Evolutionary conservation across 768 basidiomycete genomes (phyloP), one percentile per base, ranked within the genome.

Genomic region (Boletus rubroflammeus): DNA sequence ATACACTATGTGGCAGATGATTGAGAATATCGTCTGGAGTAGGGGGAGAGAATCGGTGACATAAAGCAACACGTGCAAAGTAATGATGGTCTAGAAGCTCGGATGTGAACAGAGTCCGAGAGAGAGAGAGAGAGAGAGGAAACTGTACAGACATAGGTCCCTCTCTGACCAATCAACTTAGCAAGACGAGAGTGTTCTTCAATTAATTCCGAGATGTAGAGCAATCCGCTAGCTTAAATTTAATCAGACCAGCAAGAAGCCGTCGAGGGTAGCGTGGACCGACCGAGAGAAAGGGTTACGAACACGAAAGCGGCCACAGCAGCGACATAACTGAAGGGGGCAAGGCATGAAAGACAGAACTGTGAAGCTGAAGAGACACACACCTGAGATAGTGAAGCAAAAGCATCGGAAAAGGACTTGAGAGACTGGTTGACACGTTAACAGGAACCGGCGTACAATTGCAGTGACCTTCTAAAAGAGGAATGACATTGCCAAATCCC

Each of bases 201-300:
- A 57, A 98, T 98, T 31, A 98, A 70, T 68, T 98, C 96, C 2
- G 95, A 94, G 31, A 96, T 75, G 78, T 96, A 98, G 51, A 98
- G 74, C 42, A 98, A 76, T 7, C 95, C 96, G 72, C 91, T 95
- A 46, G 96, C 96, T 96, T 67, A 13, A 55, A 23, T 44, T 29
- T 2, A 53, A 45, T 64, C 39, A 58, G 59, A 40, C 38, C 14
- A 21, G 52, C 41, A 28, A n/a, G 45, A 23, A 38, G 21, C 3
- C 32, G 43, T 43, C 31, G 47, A 28, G 51, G 14, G 45, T 38
- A 56, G 23, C 26, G 0, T n/a, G 44, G 40, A 73, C 83, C 46
- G 50, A 93, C 94, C 94, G 48, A 98, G 77, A 10, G 92, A 93
- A 39, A 98, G 78, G 1, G 90, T 93, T n/a, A 94, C 84, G 62